These are phyloP conservation scores for Citrullus amarus DNA, from an alignment of 306 rosid genomes.

Conservation along the genomic window DNA sequence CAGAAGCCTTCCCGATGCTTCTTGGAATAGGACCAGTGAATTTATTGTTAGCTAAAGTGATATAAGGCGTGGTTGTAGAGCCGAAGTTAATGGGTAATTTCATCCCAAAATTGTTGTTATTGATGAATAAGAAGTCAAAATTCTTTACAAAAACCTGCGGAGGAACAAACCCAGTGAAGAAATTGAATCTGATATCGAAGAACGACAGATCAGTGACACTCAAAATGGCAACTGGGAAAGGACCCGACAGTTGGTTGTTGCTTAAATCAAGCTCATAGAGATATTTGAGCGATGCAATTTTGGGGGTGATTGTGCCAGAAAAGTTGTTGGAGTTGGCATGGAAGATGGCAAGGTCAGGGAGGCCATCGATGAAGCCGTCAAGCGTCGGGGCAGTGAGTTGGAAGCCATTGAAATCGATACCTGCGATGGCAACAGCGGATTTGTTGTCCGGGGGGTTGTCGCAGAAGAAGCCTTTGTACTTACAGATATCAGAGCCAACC, in stretches of 20 bases:
- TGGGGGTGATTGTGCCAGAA: conserved; percentile 24
- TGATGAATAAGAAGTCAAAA: conserved; percentile 25
- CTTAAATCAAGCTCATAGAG: conserved; percentile 40
- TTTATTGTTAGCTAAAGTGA: conserved; percentile 36
- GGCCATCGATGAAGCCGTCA: conserved; percentile 29
- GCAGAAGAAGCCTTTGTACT: conserved; percentile 35
- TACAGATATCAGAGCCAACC: conserved; percentile 36
- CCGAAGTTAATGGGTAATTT: conserved; percentile 24
- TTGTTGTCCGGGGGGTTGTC: conserved; percentile 27
- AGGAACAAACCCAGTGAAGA: conserved; percentile 28
- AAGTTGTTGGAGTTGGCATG: conserved; percentile 46
- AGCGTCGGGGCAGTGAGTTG: conserved; percentile 30
- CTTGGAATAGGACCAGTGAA: conserved; percentile 34
- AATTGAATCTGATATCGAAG: conserved; percentile 32
- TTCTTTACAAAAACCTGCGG: conserved; percentile 13
- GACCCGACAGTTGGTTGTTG: conserved; percentile 29
- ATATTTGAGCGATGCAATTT: conserved; percentile 17
- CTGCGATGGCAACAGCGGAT: conserved; percentile 20
- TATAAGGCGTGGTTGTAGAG: conserved; percentile 15
- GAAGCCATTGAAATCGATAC: conserved; percentile 41
- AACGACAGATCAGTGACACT: conserved; percentile 11
- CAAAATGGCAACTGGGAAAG: conserved; percentile 20
- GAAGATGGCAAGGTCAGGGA: conserved; percentile 36
- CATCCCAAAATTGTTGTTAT: conserved; percentile 26
- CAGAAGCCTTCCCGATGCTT: conserved; percentile 26